Percentiles rank a stretch among this genome's conserved stretches.
Conservation (phyloP, 176 grass and related monocot species). For the Poa annua region DNA sequence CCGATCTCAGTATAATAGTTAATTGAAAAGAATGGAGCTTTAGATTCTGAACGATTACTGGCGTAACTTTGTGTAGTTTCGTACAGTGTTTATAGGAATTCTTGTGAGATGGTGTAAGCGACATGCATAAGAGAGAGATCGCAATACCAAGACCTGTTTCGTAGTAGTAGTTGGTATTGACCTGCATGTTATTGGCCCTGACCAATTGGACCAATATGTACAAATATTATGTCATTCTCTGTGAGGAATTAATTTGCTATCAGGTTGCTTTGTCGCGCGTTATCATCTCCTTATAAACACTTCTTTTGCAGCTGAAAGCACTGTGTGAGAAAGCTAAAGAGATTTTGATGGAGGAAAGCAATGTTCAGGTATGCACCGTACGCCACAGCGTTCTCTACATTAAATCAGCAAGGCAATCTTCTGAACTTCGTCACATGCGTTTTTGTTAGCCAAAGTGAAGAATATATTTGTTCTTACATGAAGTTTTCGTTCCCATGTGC, state of each 20-base stretch:
- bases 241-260: conserved; percentile 1
- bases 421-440: background rate
- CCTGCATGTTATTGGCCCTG: background rate
- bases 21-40: too few species aligned
- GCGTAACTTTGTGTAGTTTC: background rate
- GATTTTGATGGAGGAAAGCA: conserved; percentile 28
- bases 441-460: background rate
- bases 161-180: background rate
- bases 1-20: background rate
- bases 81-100: conserved; percentile 2
- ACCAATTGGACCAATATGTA: background rate
- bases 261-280: background rate
- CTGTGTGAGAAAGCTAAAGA: conserved; percentile 34
- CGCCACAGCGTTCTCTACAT: background rate
- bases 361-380: conserved; percentile 25
- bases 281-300: background rate
- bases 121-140: background rate
- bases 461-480: too few species aligned
- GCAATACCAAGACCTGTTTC: background rate
- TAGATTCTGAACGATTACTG: background rate
- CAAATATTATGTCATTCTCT: background rate
- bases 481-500: too few species aligned
- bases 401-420: background rate
- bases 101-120: background rate
- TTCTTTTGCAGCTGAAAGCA: conserved; percentile 22